Conservation (phyloP, 108 stramenopile species). For the Cyclotella kingstonii region DNA sequence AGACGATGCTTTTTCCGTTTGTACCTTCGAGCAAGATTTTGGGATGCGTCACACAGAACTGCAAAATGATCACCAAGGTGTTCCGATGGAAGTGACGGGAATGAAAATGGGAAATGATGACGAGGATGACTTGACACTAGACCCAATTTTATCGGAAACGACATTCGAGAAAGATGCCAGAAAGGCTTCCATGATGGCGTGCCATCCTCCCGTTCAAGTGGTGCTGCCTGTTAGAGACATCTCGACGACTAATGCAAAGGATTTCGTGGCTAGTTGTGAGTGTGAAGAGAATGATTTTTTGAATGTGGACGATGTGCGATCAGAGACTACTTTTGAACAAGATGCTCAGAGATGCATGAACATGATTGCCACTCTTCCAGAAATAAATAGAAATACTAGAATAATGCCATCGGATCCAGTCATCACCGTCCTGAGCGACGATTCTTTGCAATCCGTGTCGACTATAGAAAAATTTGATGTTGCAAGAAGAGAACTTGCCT, state of each 20-base stretch:
- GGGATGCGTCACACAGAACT: background rate
- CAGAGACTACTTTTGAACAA: conserved; percentile 39
- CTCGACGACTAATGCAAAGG: too few relatives aligned
- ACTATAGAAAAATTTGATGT: conserved; percentile 35
- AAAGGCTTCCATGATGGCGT: background rate
- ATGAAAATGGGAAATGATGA: background rate
- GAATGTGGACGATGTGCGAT: background rate
- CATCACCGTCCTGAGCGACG: background rate
- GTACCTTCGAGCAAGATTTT: conserved; percentile 25
- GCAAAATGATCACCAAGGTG: background rate
- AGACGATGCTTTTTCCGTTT: background rate
- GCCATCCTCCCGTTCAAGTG: conserved; percentile 2
- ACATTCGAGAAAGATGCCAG: conserved; percentile 40
- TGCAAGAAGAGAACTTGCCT: conserved; percentile 5
- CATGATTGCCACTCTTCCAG: conserved; percentile 1
- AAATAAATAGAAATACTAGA: background rate
- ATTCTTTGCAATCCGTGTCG: conserved; percentile 19
- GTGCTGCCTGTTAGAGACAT: too few relatives aligned
- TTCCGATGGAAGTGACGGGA: background rate
- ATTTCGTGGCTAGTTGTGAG: background rate
- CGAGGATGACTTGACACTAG: conserved; percentile 23
- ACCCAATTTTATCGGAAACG: conserved; percentile 19
- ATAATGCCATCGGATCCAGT: background rate
- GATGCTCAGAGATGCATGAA: background rate
- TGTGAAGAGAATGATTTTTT: background rate